phyloP scores from a whole-genome alignment of 2,329 filamentous ascomycete species.

The Fusarium tricinctum region DNA sequence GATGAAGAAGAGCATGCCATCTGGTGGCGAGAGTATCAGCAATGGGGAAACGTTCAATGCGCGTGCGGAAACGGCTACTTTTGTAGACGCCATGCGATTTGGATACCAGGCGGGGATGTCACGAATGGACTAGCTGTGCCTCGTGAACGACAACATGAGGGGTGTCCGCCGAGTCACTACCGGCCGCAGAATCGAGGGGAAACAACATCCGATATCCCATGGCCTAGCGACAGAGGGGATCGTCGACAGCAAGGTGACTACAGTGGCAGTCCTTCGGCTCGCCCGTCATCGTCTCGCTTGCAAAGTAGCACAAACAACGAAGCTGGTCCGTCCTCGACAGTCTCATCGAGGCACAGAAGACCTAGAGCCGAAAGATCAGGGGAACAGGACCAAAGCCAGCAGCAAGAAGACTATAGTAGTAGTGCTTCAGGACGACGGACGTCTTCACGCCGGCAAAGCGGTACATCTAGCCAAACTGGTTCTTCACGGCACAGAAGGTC shows the following conservation, averaged over 20 bases:
- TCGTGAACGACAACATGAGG: not conserved
- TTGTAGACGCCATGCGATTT: not conserved
- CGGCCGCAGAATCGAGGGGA: not conserved
- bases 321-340: not conserved
- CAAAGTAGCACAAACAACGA: not conserved
- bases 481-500: not conserved
- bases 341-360: not conserved
- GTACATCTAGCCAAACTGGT: not conserved
- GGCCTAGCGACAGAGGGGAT: too few relatives aligned
- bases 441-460: not conserved
- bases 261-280: not conserved
- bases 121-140: not conserved
- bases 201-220: not conserved
- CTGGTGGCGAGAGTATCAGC: not conserved
- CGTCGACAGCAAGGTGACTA: not conserved
- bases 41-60: not conserved
- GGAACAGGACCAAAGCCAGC: not conserved
- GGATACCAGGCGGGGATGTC: not conserved
- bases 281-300: not conserved
- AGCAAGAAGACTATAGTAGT: not conserved
- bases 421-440: not conserved
- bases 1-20: not conserved
- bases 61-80: conserved; percentile 1
- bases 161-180: not conserved
- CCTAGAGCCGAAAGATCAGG: not conserved